A percentile compares a stretch with the other conserved stretches of the same genome.
These are phyloP conservation scores for Gleditsia sinensis DNA, from an alignment of 306 rosid species.

Conservation along the genomic window DNA sequence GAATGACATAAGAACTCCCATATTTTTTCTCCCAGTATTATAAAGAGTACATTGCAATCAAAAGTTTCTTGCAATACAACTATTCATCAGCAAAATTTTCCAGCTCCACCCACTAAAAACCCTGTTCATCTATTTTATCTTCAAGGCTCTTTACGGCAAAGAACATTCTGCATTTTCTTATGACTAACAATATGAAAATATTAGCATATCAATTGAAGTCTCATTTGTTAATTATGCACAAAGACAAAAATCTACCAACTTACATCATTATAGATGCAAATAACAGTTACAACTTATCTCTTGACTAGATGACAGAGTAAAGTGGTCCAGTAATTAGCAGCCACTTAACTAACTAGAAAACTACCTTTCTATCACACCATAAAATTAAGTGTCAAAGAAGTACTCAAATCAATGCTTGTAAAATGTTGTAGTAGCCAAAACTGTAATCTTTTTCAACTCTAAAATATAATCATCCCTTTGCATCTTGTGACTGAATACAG, in stretches of 20 bases:
- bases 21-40: neutral
- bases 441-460: slow-evolving; percentile 15
- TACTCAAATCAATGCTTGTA: neutral
- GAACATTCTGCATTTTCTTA: neutral
- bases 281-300: neutral
- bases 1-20: neutral
- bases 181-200: neutral
- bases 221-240: neutral
- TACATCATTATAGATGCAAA: neutral
- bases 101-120: neutral
- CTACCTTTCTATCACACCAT: neutral
- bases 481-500: slow-evolving; percentile 25
- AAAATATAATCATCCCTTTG: neutral
- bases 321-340: neutral
- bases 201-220: neutral
- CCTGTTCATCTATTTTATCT: slow-evolving; percentile 6
- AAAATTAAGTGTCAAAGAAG: slow-evolving; percentile 5
- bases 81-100: neutral
- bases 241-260: neutral
- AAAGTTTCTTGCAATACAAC: neutral
- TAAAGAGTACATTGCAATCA: neutral
- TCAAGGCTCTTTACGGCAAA: no score
- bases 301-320: neutral
- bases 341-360: neutral
- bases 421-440: slow-evolving; percentile 5